Percentiles rank a stretch among this genome's conserved stretches.
Evolutionary conservation across 805 yeast species (phyloP).

Genomic region (Grigorovia humatica): DNA sequence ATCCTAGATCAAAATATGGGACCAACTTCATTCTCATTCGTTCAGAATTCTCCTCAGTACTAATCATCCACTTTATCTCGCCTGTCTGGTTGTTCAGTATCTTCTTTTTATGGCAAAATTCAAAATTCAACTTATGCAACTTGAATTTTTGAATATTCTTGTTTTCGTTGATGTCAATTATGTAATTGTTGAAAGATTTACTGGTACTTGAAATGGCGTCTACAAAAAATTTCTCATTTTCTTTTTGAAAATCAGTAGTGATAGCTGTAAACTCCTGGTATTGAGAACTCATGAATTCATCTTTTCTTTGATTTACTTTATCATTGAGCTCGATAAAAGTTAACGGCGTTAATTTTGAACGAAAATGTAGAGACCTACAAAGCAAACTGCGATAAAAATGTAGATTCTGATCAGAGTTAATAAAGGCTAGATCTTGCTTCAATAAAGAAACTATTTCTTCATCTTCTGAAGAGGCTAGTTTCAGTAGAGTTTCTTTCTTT

Average conservation of each 20-base stretch:
- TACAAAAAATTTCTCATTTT: not conserved
- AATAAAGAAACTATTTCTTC: not conserved
- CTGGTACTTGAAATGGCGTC: not conserved
- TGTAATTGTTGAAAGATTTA: conserved; percentile 1
- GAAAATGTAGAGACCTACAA: not conserved
- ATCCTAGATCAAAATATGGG: conserved; percentile 39
- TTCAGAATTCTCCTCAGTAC: conserved; percentile 58
- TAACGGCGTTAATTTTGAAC: not conserved
- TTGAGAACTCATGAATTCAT: not conserved
- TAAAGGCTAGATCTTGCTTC: not conserved
- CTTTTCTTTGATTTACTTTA: not conserved
- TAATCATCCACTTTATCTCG: conserved; percentile 37
- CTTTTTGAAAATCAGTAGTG: not conserved
- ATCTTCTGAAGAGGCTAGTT: not conserved
- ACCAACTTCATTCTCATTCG: conserved; percentile 55
- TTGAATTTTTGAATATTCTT: not conserved
- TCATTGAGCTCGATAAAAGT: not conserved
- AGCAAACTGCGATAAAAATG: not conserved
- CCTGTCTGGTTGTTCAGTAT: not conserved
- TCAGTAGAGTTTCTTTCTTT: not conserved
- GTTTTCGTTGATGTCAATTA: not conserved
- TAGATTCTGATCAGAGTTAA: not conserved
- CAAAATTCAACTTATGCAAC: not conserved
- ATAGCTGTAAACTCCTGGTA: not conserved
- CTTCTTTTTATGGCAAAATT: not conserved